phyloP scores from a whole-genome alignment of 345 rosid genomes.

The Fremontodendron californicum region DNA sequence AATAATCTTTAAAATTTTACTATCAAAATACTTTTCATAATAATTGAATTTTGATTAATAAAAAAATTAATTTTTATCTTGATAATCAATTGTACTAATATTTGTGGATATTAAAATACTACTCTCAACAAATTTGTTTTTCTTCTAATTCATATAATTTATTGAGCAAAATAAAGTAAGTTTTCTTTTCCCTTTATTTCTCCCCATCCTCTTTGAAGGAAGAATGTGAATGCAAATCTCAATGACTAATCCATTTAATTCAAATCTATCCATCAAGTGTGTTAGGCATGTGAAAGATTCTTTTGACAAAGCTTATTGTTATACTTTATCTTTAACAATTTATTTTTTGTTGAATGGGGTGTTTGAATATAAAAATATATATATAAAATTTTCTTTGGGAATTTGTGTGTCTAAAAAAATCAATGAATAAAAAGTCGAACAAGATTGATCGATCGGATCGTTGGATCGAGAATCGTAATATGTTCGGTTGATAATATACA shows the following conservation, averaged over 20 bases:
- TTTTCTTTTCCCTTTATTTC: background rate
- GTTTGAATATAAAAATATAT: background rate
- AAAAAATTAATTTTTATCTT: too few species aligned
- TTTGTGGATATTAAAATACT: too few species aligned
- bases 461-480: too few species aligned
- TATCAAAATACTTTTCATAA: too few species aligned
- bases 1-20: too few species aligned
- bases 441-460: too few species aligned
- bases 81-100: too few species aligned
- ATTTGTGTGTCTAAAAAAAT: background rate
- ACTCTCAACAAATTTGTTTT: background rate
- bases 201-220: too few species aligned
- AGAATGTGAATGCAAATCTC: background rate
- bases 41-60: too few species aligned
- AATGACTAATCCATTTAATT: background rate
- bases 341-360: background rate
- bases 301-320: constrained; percentile 8
- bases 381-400: background rate
- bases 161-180: background rate
- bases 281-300: constrained; percentile 37
- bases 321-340: too few species aligned
- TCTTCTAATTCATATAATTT: background rate
- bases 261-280: background rate
- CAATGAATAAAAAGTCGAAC: too few species aligned
- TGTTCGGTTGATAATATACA: too few species aligned